Base-by-base conservation (phyloP, 2,329 filamentous ascomycete genomes). In the Mycosphaerelloides madeirae region DNA sequence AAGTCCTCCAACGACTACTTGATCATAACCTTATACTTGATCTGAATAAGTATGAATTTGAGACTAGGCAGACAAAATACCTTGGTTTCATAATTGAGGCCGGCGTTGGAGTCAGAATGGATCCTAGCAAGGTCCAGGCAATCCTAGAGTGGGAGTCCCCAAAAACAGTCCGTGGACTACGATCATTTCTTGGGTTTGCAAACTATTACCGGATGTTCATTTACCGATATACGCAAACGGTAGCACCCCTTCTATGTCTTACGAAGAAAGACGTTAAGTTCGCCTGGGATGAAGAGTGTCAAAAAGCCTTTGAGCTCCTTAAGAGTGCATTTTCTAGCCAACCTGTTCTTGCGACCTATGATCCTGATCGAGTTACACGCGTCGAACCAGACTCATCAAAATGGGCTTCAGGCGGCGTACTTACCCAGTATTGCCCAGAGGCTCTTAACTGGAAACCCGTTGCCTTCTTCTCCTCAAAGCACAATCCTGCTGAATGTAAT, bases 61-160 rank as follows among this genome's bases (percentile, higher is more conserved):
- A 31, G 34, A 42, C 58, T 9, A 54, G 61, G 28, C 50, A 63
- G 48, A 45, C 62, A 1, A 51, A 57, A 31, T 62, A 49, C 45
- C 50, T 61, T 15, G 53, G 58, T 3, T 49, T 59, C 29, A 55
- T 58, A 18, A 37, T 55, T 57, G 29, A 43, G 33, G 28, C 52
- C 52, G 34, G 57, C 44, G 31, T n/a, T n/a, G n/a, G 51, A 42
- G 46, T 58, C 20, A 34, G 54, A 32, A 56, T 59, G 38, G 49
- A 53, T 33, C 34, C 37, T 8, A n/a, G 37, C 15, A 48, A 48
- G 18, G 19, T 44, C 9, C n/a, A 25, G n/a, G 22, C 41, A 32
- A 46, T 41, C 38, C 29, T 16, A 28, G 36, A 42, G 6, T 46
- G 31, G 44, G 8, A 14, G 1, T 33, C 32, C 3, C 38, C 29